A percentile compares a stretch with the other conserved stretches of the same genome.
Conservation (phyloP, 805 yeast genomes). For the Metschnikowia arizonensis region DNA sequence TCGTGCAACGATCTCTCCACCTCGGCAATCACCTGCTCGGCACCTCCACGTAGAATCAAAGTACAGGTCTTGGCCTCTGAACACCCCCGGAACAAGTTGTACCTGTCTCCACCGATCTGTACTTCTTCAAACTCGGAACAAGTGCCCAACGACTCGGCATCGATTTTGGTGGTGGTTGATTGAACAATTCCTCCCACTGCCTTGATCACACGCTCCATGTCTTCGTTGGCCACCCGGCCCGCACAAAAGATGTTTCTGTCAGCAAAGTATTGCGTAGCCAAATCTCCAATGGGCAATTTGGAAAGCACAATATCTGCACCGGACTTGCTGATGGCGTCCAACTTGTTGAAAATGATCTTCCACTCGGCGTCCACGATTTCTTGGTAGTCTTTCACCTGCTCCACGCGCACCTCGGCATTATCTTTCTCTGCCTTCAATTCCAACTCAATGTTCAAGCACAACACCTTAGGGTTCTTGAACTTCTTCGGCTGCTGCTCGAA, state of each 20-base stretch:
- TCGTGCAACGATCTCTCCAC: slow-evolving; percentile 97
- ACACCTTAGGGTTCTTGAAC: slow-evolving; percentile 74
- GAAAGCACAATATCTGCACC: slow-evolving; percentile 94
- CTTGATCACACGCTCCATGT: slow-evolving; percentile 84
- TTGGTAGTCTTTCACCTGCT: slow-evolving; percentile 90
- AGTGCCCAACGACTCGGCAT: slow-evolving; percentile 53
- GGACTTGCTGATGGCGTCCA: slow-evolving; percentile 72
- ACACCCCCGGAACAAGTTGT: slow-evolving; percentile 88
- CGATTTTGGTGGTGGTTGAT: slow-evolving; percentile 66
- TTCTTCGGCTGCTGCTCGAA: slow-evolving; percentile 97
- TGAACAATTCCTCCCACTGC: slow-evolving; percentile 94
- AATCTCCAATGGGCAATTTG: slow-evolving; percentile 93
- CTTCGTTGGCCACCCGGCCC: slow-evolving; percentile 86
- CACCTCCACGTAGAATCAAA: slow-evolving; percentile 90
- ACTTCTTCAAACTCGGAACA: slow-evolving; percentile 74
- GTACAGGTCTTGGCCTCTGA: slow-evolving; percentile 93
- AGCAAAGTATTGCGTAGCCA: slow-evolving; percentile 98
- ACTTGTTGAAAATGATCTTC: slow-evolving; percentile 84
- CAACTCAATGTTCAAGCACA: slow-evolving; percentile 84
- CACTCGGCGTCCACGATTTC: slow-evolving; percentile 98
- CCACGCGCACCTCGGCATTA: slow-evolving; percentile 96
- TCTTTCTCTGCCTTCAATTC: slow-evolving; percentile 98
- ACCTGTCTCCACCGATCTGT: slow-evolving; percentile 95
- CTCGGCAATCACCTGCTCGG: slow-evolving; percentile 96
- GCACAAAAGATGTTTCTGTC: slow-evolving; percentile 96